A percentile compares a stretch with the other conserved stretches of the same genome.
Evolutionary conservation across 2,329 filamentous ascomycete species (phyloP).

Genomic region (Chaetomium strumarium): DNA sequence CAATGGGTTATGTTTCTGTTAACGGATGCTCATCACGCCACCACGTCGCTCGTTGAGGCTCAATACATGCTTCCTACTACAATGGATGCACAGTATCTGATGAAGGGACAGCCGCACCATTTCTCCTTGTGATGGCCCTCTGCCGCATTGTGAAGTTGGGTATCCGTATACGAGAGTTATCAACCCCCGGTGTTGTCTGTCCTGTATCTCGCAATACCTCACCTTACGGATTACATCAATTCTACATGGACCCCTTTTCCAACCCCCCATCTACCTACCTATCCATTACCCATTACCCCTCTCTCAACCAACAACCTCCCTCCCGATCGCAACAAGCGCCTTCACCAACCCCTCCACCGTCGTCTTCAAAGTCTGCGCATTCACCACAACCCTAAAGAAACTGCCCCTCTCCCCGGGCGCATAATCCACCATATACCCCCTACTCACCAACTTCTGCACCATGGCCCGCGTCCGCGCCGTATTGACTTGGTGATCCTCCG

Average conservation of each 20-base stretch:
- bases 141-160: too few relatives aligned
- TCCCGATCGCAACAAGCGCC: slow-evolving; percentile 45
- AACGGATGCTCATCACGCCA: too few relatives aligned
- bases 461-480: slow-evolving; percentile 45
- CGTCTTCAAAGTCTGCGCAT: slow-evolving; percentile 46
- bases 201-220: too few relatives aligned
- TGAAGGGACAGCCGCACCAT: too few relatives aligned
- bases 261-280: neutral
- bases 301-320: slow-evolving; percentile 19
- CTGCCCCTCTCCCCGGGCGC: slow-evolving; percentile 51
- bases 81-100: too few relatives aligned
- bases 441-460: slow-evolving; percentile 40
- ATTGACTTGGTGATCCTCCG: slow-evolving; percentile 39
- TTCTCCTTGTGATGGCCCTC: too few relatives aligned
- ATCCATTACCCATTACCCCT: too few relatives aligned
- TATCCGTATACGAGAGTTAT: too few relatives aligned
- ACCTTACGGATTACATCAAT: neutral
- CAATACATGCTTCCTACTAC: too few relatives aligned
- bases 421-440: slow-evolving; percentile 58
- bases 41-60: too few relatives aligned
- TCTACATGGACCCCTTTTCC: neutral
- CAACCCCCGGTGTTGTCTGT: too few relatives aligned
- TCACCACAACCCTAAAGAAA: slow-evolving; percentile 56
- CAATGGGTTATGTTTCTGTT: too few relatives aligned
- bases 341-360: slow-evolving; percentile 50